Conservation (phyloP, 345 rosid species). For the Camelina hispida region DNA sequence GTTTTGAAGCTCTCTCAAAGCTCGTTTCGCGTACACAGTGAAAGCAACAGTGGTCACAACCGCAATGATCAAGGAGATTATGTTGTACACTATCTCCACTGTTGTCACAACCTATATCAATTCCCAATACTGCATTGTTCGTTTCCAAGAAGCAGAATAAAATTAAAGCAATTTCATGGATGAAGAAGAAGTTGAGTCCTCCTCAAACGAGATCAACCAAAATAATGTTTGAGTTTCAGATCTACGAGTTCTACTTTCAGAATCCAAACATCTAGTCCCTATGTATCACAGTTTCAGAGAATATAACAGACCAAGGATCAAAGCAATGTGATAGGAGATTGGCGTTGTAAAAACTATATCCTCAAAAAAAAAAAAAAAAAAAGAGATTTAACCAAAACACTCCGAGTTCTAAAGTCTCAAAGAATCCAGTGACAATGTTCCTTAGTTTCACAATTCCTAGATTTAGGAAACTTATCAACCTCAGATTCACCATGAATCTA, state of each 20-base stretch:
- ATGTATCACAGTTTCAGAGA: neutral
- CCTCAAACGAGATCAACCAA: constrained; percentile 15
- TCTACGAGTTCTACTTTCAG: neutral
- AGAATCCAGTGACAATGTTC: too few relatives aligned
- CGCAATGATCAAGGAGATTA: constrained; percentile 66
- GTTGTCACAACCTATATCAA: too few relatives aligned
- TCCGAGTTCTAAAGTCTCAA: too few relatives aligned
- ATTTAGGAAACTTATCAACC: neutral
- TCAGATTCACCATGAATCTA: neutral
- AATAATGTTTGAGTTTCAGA: neutral
- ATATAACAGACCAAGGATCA: neutral
- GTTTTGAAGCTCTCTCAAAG: constrained; percentile 58
- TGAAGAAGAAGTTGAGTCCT: constrained; percentile 10
- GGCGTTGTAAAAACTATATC: too few relatives aligned
- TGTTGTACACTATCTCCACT: constrained; percentile 71
- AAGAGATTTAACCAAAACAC: neutral
- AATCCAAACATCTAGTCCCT: neutral
- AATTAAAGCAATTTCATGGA: neutral
- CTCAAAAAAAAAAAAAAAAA: too few relatives aligned
- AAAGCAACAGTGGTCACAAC: constrained; percentile 66
- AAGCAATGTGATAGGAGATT: too few relatives aligned
- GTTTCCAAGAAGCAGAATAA: constrained; percentile 1
- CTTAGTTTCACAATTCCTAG: neutral
- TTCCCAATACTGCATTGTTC: neutral
- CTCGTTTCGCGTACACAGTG: constrained; percentile 66